Evolutionary conservation across 2,329 filamentous ascomycete genomes (phyloP).

Genomic region (Ophiognomonia clavigignenti-juglandacearum): DNA sequence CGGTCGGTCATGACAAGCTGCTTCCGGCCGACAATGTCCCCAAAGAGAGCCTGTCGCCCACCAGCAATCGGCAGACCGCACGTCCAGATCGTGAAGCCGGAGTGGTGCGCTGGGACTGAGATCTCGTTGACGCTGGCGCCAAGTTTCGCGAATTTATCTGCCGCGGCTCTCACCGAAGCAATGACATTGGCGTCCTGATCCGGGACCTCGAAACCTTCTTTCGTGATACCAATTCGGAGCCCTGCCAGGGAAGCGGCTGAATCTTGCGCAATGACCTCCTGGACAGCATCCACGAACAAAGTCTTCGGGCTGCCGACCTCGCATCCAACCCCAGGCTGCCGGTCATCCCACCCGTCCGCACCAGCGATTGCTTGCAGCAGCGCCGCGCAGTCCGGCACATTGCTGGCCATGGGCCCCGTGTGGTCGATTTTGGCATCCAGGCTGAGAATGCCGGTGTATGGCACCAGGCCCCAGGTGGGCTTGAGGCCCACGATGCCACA

Average conservation of each 20-base stretch:
- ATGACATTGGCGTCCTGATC: conserved; percentile 35
- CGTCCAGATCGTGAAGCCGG: conserved; percentile 46
- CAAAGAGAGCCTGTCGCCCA: conserved; percentile 11
- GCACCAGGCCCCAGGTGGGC: conserved; percentile 35
- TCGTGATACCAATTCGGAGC: conserved; percentile 38
- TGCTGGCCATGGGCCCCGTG: conserved; percentile 36
- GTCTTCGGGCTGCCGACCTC: conserved; percentile 12
- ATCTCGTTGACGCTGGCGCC: conserved; percentile 40
- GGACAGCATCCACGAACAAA: conserved; percentile 6
- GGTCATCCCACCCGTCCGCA: conserved; percentile 38
- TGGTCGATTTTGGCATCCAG: conserved; percentile 40
- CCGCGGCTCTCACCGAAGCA: conserved; percentile 30
- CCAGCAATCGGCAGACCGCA: conserved; percentile 19
- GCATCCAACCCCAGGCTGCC: conserved; percentile 9
- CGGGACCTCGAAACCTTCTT: conserved; percentile 35
- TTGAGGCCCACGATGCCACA: conserved; percentile 32
- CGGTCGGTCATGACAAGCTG: conserved; percentile 12
- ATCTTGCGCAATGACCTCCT: conserved; percentile 1
- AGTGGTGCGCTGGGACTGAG: conserved; percentile 41
- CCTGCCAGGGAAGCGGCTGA: conserved; percentile 15
- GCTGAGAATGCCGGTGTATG: conserved; percentile 37
- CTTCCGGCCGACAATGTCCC: conserved; percentile 9
- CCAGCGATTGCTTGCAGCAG: conserved; percentile 36
- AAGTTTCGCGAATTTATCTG: conserved; percentile 30
- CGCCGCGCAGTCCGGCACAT: conserved; percentile 33